phyloP scores from a whole-genome alignment of 768 basidiomycete species.

The Gloeophyllum trabeum region DNA sequence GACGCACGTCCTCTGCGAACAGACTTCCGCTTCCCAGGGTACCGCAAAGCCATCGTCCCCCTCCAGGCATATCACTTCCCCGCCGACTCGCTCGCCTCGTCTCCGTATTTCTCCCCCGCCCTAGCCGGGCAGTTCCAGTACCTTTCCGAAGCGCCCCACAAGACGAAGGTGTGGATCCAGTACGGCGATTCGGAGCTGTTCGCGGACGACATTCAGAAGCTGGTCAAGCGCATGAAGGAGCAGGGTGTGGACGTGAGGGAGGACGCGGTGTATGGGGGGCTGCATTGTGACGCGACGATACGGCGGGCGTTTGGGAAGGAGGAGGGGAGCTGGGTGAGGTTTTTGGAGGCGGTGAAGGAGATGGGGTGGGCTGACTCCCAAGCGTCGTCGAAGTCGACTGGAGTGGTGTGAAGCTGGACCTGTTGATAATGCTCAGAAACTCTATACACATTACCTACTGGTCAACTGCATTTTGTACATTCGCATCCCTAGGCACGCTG shows the following conservation, averaged over 20 bases:
- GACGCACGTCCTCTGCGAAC: background rate
- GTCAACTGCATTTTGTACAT: no score
- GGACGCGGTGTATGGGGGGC: background rate
- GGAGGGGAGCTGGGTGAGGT: background rate
- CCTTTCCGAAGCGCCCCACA: background rate
- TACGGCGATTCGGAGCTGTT: background rate
- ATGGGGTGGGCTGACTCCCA: background rate
- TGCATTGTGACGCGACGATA: background rate
- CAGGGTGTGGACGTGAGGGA: background rate
- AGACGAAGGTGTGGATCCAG: background rate
- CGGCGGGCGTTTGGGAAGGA: background rate
- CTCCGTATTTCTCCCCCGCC: constrained; percentile 1
- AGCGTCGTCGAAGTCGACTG: no score
- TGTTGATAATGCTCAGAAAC: no score
- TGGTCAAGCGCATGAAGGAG: background rate
- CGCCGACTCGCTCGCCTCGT: background rate
- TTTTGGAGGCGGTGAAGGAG: background rate
- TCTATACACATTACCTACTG: no score
- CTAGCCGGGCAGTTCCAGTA: background rate
- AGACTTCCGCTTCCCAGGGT: background rate
- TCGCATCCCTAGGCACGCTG: no score
- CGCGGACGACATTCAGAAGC: background rate
- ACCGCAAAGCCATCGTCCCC: background rate
- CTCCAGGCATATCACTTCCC: background rate
- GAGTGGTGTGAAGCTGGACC: no score